Evolutionary conservation across 2,329 filamentous ascomycete genomes (phyloP), one percentile per base, ranked within the genome.

Genomic region (Ceratocystis lukuohia): DNA sequence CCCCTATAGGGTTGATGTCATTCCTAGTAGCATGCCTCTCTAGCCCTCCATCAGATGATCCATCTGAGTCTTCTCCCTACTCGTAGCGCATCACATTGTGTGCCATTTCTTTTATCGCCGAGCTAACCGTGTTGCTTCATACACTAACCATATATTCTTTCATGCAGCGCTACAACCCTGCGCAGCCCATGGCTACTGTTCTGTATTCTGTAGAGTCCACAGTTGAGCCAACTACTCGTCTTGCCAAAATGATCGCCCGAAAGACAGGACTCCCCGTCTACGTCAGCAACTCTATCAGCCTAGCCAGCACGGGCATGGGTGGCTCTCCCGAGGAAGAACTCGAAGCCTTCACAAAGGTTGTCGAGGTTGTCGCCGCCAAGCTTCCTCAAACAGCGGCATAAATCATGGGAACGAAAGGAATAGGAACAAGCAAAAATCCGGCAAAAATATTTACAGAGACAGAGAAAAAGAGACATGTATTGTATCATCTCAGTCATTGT

Each of bases 311-410:
- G 5, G 88, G 87, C 1, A 83, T 91, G 71, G 91, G 91, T 8
- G 88, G 91, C 22, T 88, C 85, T 0, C 84, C 93, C 5, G 92
- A 96, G 73, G 94, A 97, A 78, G 93, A 97, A 77, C 92, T 96
- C 85, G 91, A 93, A 73, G 90, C 88, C 0, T 87, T 96, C 71
- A 85, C 83, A 72, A 82, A 82, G 69, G 84, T 96, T 50, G 85
- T 92, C 41, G 82, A 88, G 67, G 83, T 88, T 61, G 82, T 92
- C 22, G 69, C 75, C 5, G 71, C 69, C 15, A 72, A 70, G 66
- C 71, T 77, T 5, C 59, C 61, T 17, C 50, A 64, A 25, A 28
- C 45, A n/a, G 46, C 56, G 25, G 45, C 15, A 57, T 17, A 30
- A 37, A 46, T 7, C 28, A 46, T 30, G 30, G 28, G 25, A 65